Evolutionary conservation across 768 basidiomycete genomes (phyloP), one percentile per base, ranked within the genome.

Genomic region (Tylopilus balloui): DNA sequence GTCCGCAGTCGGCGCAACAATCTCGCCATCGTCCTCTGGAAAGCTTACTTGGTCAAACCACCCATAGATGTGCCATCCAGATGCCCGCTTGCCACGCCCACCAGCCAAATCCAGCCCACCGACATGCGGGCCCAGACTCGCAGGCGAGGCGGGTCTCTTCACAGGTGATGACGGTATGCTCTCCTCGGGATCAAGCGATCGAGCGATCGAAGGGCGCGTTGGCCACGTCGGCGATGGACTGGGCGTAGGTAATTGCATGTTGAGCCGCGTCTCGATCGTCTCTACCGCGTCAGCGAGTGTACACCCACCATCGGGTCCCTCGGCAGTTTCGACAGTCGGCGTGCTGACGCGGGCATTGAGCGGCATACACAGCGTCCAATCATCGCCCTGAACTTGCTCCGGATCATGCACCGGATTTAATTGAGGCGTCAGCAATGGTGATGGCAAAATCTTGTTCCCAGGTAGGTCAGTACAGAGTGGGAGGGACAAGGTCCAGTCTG

Each of bases 301-400:
- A 9, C 36, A 38, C 25, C 55, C 56, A 34, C 54, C 42, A 2
- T 32, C 36, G 1, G 15, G 17, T 40, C 29, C 53, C 20, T 49
- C 48, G 13, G 20, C 28, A 3, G 49, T 27, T 19, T 41, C 48
- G 24, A 36, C 31, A 7, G 41, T 31, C 1, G 53, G 48, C 12
- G 31, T 29, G 5, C 19, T 43, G 2, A 38, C 50, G 0, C 38
- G 52, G 15, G 24, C 31, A 25, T 65, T 60, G 51, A 68, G 55
- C 15, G 65, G 63, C 67, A 68, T 69, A 6, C 62, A 67, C 8
- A 67, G 46, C 27, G 65, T 67, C 65, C 65, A 67, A 24, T 67
- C 65, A 6, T 67, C 67, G 20, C 35, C 32, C 19, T 52, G 29
- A 2, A 44, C 40, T 11, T 43, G 57, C n/a, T 58, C 60, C 49